Base-by-base conservation (phyloP, 2,329 filamentous ascomycete genomes). In the Fusarium sublunatum region DNA sequence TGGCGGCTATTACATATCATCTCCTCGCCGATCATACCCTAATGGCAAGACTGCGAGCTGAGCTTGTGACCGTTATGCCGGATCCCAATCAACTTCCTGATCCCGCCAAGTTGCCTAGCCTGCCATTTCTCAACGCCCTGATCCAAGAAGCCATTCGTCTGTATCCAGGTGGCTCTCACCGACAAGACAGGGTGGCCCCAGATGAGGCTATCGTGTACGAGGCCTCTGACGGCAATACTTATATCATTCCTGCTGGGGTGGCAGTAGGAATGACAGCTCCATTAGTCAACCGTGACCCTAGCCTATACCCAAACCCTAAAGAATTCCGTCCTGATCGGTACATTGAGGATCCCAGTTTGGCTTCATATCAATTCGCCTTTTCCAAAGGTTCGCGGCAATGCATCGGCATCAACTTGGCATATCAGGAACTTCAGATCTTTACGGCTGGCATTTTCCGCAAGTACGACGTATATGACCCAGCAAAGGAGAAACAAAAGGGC, bases 81-180 rank as follows among this genome's bases (percentile, higher is more conserved):
- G 51, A 61, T n/a, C 40, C 19, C 3, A 47, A 39, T 6, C 31
- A 61, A 24, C 57, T 40, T 7, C 51, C 55, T 6, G 46, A 61
- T 38, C 74, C 65, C 53, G 35, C 44, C 9, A 63, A 70, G 7
- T 59, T 78, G 11, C 72, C 76, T 45, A 58, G 66, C 29, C 52
- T 80, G 2, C 73, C 75, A 0, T 79, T 75, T 45, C 71, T 83
- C 4, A 73, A 75, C 5, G 78, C 77, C 1, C 61, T 76, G 10
- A 72, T 80, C 8, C 67, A 71, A 31, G 78, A 81, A 58, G 65
- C 74, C 0, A 58, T 82, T 7, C 76, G 81, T 4, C 49, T 82
- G 3, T 76, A 77, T 13, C 79, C 77, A 8, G 77, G 75, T 1
- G 73, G 77, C 1, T 62, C 66, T 35, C 70, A 38, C 67, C 59